Percentiles rank a stretch among this genome's conserved stretches.
These are phyloP conservation scores for Camellia granthamiana DNA, from an alignment of 148 eudicot genomes.

Conservation along the genomic window DNA sequence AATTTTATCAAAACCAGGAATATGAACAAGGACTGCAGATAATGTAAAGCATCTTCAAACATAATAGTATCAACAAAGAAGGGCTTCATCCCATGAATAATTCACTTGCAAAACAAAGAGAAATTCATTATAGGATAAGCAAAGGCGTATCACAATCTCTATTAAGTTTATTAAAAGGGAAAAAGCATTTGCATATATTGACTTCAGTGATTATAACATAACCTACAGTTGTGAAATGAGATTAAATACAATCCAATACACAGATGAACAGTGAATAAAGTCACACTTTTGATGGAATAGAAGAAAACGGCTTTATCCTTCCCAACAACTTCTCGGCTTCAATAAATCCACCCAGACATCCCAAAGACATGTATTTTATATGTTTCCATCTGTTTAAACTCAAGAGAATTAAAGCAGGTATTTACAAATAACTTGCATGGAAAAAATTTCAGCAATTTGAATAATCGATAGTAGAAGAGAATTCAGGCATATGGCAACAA, in stretches of 20 bases:
- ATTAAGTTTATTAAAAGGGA: background rate
- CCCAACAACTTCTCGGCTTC: constrained; percentile 70
- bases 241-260: background rate
- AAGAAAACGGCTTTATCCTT: constrained; percentile 59
- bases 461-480: background rate
- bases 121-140: background rate
- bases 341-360: constrained; percentile 84
- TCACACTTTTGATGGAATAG: constrained; percentile 20
- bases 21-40: background rate
- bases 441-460: background rate
- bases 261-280: background rate
- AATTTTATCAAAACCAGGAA: background rate
- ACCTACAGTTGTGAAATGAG: background rate
- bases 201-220: background rate
- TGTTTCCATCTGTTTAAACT: constrained; percentile 66
- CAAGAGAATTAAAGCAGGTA: constrained; percentile 13
- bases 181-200: background rate
- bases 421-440: background rate
- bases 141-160: background rate
- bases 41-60: background rate
- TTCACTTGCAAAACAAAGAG: background rate
- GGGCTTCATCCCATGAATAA: background rate
- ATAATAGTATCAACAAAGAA: background rate
- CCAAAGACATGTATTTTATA: constrained; percentile 71
- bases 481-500: background rate